Conservation (phyloP, 306 rosid genomes). For the Pyrus pyrifolia region DNA sequence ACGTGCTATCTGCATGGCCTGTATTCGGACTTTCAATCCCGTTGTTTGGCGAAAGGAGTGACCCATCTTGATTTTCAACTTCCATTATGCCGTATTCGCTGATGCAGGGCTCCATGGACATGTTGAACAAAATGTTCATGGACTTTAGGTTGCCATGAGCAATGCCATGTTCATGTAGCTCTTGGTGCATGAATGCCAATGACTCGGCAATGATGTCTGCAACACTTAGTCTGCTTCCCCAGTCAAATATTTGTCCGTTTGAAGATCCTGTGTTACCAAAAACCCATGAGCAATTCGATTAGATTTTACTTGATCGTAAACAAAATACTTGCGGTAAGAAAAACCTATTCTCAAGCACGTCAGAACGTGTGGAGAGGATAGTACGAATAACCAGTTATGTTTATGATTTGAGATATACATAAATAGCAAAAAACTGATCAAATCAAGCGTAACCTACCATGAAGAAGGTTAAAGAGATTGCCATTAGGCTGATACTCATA, state of each 20-base stretch:
- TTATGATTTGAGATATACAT: neutral
- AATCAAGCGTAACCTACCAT: conserved; percentile 29
- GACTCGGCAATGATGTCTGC: conserved; percentile 48
- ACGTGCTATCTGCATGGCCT: conserved; percentile 13
- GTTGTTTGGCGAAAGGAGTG: neutral
- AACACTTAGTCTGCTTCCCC: conserved; percentile 55
- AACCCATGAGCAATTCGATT: no score
- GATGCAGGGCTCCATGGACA: conserved; percentile 46
- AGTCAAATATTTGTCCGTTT: conserved; percentile 38
- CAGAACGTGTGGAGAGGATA: neutral
- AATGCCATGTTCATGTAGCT: conserved; percentile 43
- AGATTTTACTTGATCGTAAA: neutral
- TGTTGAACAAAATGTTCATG: conserved; percentile 61
- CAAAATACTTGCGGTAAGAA: neutral
- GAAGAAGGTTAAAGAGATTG: conserved; percentile 65
- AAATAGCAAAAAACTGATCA: neutral
- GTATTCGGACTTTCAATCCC: conserved; percentile 10
- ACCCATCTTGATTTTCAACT: conserved; percentile 33
- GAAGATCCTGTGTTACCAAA: conserved; percentile 36
- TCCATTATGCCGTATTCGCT: conserved; percentile 66
- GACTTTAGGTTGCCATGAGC: conserved; percentile 68
- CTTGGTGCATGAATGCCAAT: conserved; percentile 56
- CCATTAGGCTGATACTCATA: conserved; percentile 62
- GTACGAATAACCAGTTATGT: neutral
- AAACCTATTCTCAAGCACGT: neutral